phyloP scores from a whole-genome alignment of 352 stramenopile genomes.

The Pythium monospermum region DNA sequence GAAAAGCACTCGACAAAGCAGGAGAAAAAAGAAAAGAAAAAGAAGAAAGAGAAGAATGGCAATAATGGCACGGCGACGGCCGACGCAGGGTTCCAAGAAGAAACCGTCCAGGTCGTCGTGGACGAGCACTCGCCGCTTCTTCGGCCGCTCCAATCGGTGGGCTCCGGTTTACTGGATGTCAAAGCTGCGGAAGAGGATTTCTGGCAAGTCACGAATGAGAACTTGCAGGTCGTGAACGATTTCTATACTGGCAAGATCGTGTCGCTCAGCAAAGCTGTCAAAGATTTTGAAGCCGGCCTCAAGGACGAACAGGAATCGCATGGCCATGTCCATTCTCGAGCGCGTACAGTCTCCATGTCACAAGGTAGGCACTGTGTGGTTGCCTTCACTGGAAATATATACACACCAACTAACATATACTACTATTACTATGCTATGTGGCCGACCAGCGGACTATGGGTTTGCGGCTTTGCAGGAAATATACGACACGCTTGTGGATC shows the following conservation, averaged over 20 bases:
- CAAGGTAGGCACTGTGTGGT: too few species aligned
- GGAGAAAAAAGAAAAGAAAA: constrained; percentile 52
- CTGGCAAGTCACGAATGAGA: constrained; percentile 71
- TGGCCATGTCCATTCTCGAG: constrained; percentile 70
- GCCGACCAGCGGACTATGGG: constrained; percentile 37
- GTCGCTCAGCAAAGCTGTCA: constrained; percentile 56
- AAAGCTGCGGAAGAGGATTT: constrained; percentile 79
- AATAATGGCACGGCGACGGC: neutral
- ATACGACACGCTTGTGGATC: constrained; percentile 86
- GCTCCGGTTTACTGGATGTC: constrained; percentile 40
- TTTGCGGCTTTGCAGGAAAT: constrained; percentile 85
- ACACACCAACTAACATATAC: too few species aligned
- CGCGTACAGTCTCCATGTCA: constrained; percentile 40
- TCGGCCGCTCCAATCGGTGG: constrained; percentile 39
- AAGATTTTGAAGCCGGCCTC: constrained; percentile 71
- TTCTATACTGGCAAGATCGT: constrained; percentile 75
- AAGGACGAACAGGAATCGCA: constrained; percentile 62
- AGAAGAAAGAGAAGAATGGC: constrained; percentile 12
- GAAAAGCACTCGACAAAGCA: constrained; percentile 76
- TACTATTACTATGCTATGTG: too few species aligned
- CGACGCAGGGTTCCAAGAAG: constrained; percentile 23
- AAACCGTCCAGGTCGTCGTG: constrained; percentile 30
- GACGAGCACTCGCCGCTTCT: constrained; percentile 73
- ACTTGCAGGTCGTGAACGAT: constrained; percentile 83
- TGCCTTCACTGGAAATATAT: too few species aligned